Conservation (phyloP, 2,329 filamentous ascomycete genomes). For the Xylariomycetidae sp. region DNA sequence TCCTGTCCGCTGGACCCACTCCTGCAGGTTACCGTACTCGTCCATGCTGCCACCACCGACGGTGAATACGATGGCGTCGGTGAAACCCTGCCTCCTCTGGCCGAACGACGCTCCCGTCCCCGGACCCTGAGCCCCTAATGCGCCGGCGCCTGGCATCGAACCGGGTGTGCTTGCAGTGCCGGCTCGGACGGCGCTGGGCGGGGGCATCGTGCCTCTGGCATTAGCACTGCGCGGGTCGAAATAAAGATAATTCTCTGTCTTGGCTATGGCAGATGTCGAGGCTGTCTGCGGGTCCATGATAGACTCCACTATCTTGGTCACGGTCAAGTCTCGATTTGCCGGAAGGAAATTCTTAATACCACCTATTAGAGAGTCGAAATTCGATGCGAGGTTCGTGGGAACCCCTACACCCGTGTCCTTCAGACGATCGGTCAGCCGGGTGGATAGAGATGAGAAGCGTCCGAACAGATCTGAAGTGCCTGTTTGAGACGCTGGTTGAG, state of each 20-base stretch:
- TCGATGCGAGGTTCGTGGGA: conserved; percentile 60
- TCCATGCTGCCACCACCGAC: conserved; percentile 98
- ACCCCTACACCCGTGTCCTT: conserved; percentile 82
- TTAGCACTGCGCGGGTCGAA: conserved; percentile 94
- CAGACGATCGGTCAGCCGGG: conserved; percentile 86
- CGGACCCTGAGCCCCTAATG: conserved; percentile 40
- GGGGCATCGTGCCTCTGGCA: conserved; percentile 85
- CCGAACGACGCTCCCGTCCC: conserved; percentile 84
- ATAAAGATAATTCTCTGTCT: conserved; percentile 95
- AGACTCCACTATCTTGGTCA: conserved; percentile 97
- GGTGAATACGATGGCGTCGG: conserved; percentile 88
- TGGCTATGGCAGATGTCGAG: conserved; percentile 86
- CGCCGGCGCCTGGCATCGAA: conserved; percentile 40
- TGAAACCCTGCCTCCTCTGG: conserved; percentile 83
- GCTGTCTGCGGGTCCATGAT: conserved; percentile 94
- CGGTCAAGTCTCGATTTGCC: conserved; percentile 86
- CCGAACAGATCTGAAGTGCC: conserved; percentile 78
- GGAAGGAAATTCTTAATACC: conserved; percentile 99
- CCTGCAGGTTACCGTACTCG: conserved; percentile 94
- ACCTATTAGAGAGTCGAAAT: conserved; percentile 90
- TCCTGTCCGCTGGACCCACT: conserved; percentile 81
- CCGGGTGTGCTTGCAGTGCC: conserved; percentile 34
- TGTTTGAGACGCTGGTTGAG: conserved; percentile 55
- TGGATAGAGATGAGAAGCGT: conserved; percentile 87
- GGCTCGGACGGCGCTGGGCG: conserved; percentile 59